Conservation (phyloP, 176 grass and related monocot genomes). For the Rhynchospora tenuis region DNA sequence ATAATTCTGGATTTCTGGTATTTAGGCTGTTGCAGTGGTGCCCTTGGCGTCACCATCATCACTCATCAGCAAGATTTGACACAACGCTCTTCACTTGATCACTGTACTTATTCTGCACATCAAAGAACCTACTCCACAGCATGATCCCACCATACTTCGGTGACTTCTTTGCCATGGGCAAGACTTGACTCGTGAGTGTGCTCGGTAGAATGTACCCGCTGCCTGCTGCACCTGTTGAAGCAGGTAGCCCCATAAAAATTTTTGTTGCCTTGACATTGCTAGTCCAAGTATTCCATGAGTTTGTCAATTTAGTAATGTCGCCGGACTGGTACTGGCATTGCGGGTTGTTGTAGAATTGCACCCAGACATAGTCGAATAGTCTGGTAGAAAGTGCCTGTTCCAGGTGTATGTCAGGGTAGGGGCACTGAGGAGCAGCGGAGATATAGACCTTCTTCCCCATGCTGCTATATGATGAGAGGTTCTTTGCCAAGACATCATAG, state of each 20-base stretch:
- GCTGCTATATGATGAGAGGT: constrained; percentile 23
- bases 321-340: constrained; percentile 46
- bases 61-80: not conserved
- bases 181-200: constrained; percentile 24
- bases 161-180: constrained; percentile 27
- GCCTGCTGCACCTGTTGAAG: constrained; percentile 14
- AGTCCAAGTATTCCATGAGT: constrained; percentile 46
- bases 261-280: constrained; percentile 27
- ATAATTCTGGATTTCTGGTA: too few relatives aligned
- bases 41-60: too few relatives aligned
- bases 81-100: not conserved
- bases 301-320: constrained; percentile 25
- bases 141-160: constrained; percentile 56
- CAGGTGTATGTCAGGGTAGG: constrained; percentile 41
- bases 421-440: constrained; percentile 47
- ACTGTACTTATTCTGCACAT: constrained; percentile 31
- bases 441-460: constrained; percentile 25
- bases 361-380: constrained; percentile 84
- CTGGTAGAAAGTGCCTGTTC: constrained; percentile 35
- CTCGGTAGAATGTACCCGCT: constrained; percentile 37
- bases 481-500: constrained; percentile 38
- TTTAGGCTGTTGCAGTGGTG: not conserved
- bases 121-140: constrained; percentile 51
- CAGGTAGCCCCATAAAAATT: constrained; percentile 60
- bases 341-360: constrained; percentile 87